Conservation (phyloP, 139 green algal species). For the Picochlorum sp. region DNA sequence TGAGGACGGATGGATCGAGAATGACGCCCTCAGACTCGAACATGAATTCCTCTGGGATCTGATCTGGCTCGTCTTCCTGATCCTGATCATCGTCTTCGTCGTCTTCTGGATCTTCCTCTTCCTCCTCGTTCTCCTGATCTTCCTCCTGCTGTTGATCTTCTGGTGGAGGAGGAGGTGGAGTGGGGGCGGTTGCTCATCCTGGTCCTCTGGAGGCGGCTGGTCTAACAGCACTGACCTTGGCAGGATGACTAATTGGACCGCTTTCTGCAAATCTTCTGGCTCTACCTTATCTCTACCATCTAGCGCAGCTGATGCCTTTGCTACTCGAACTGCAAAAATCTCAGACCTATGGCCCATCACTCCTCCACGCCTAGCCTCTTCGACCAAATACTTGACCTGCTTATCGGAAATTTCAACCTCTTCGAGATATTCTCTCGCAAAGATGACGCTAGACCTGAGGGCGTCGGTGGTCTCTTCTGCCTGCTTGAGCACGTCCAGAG, state of each 20-base stretch:
- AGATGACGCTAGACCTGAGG: constrained; percentile 71
- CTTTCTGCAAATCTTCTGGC: constrained; percentile 87
- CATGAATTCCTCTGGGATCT: constrained; percentile 98
- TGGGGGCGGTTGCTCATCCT: constrained; percentile 73
- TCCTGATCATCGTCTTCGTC: constrained; percentile 38
- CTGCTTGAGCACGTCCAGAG: constrained; percentile 46
- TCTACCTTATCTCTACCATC: constrained; percentile 75
- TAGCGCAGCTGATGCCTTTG: constrained; percentile 76
- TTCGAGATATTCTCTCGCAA: constrained; percentile 93
- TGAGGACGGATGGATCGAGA: constrained; percentile 80
- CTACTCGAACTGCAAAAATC: constrained; percentile 84
- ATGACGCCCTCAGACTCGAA: constrained; percentile 95
- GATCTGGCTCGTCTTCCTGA: constrained; percentile 43
- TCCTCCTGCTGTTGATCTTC: constrained; percentile 64
- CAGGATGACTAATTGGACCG: constrained; percentile 95
- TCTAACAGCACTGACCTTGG: neutral
- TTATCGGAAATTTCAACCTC: constrained; percentile 82
- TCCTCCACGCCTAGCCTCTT: constrained; percentile 75
- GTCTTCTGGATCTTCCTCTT: constrained; percentile 48
- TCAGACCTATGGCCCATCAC: constrained; percentile 88
- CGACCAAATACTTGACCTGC: constrained; percentile 92
- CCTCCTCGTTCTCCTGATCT: constrained; percentile 72
- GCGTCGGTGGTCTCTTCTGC: constrained; percentile 78
- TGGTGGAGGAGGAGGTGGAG: constrained; percentile 61
- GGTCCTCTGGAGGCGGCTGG: constrained; percentile 32